phyloP scores from a whole-genome alignment of 108 stramenopile genomes.

The Asterionellopsis glacialis region DNA sequence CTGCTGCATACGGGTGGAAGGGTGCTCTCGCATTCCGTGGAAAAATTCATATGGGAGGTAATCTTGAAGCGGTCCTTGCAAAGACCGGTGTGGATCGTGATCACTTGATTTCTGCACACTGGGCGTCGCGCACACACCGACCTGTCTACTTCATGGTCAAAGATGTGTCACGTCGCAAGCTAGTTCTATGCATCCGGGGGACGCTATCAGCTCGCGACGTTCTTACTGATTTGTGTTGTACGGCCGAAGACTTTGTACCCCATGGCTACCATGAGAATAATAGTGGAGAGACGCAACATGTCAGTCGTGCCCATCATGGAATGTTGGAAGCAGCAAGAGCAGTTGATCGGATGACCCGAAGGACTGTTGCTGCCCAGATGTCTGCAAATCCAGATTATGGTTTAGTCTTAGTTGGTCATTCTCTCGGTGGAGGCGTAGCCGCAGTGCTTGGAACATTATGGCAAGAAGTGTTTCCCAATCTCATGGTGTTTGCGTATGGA shows the following conservation, averaged over 20 bases:
- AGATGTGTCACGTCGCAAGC: constrained; percentile 31
- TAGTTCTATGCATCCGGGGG: constrained; percentile 62
- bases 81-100: constrained; percentile 37
- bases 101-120: constrained; percentile 43
- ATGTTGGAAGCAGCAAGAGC: constrained; percentile 60
- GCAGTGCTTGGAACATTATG: constrained; percentile 59
- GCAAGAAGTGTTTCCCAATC: constrained; percentile 30
- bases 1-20: constrained; percentile 73
- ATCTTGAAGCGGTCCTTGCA: constrained; percentile 35
- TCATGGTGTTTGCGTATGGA: constrained; percentile 21
- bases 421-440: constrained; percentile 64
- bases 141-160: constrained; percentile 53
- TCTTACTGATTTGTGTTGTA: constrained; percentile 65
- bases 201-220: constrained; percentile 63
- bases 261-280: background rate
- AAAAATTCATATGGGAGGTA: constrained; percentile 45
- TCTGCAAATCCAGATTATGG: constrained; percentile 34
- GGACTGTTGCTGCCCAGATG: constrained; percentile 42
- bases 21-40: constrained; percentile 47
- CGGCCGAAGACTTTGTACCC: constrained; percentile 29
- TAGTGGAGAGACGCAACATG: background rate
- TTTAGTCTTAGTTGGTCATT: constrained; percentile 65
- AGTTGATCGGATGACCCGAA: constrained; percentile 34
- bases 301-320: constrained; percentile 55
- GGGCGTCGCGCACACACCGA: constrained; percentile 32